Percentiles rank a stretch among this genome's conserved stretches.
phyloP scores from a whole-genome alignment of 2,329 filamentous ascomycete species.

The Lachnum nothofagi region DNA sequence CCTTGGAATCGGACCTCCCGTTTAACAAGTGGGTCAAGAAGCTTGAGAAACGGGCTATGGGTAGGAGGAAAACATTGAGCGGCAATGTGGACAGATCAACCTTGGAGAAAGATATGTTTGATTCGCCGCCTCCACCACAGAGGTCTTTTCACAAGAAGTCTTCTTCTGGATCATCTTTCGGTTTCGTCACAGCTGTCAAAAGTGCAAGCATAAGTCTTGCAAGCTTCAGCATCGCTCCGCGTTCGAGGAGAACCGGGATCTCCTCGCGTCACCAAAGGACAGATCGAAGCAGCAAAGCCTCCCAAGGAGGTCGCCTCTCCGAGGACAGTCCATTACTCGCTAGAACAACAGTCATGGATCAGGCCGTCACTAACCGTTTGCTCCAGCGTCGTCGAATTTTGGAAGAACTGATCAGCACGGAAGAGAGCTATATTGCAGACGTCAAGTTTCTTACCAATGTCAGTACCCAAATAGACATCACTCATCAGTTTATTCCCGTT shows the following conservation, averaged over 20 bases:
- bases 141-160: conserved; percentile 47
- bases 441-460: conserved; percentile 83
- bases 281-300: conserved; percentile 58
- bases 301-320: conserved; percentile 55
- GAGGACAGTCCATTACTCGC: conserved; percentile 62
- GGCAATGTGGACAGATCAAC: conserved; percentile 28
- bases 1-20: conserved; percentile 34
- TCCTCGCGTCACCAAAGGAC: conserved; percentile 54
- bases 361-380: conserved; percentile 65
- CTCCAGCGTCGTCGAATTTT: conserved; percentile 72
- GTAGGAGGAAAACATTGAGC: conserved; percentile 37
- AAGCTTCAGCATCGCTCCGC: conserved; percentile 63
- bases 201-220: conserved; percentile 75
- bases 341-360: conserved; percentile 51
- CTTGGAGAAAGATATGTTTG: conserved; percentile 17
- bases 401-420: conserved; percentile 79
- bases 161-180: conserved; percentile 70
- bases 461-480: conserved; percentile 46
- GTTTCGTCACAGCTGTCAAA: conserved; percentile 73
- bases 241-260: conserved; percentile 49
- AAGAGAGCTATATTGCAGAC: conserved; percentile 84
- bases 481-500: conserved; percentile 63
- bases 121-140: conserved; percentile 36
- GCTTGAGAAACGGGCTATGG: conserved; percentile 53
- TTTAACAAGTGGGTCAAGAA: conserved; percentile 72